Conservation (phyloP, 257 asterid genomes). For the Nicotiana knightiana region DNA sequence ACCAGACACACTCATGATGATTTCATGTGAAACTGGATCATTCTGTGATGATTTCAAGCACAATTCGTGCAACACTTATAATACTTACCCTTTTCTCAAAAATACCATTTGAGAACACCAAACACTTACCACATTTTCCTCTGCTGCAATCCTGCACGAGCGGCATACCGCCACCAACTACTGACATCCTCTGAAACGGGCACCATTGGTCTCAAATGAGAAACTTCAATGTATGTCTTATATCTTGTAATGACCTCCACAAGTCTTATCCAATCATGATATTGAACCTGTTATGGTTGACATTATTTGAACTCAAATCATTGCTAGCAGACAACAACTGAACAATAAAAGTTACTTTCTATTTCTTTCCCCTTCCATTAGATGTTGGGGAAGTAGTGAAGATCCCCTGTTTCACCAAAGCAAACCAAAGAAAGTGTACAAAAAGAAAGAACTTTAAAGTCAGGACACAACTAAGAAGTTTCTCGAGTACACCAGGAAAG, state of each 20-base stretch:
- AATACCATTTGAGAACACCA: not conserved
- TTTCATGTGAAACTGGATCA: not conserved
- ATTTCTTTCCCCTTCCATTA: not conserved
- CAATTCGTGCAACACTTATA: not conserved
- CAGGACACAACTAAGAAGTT: not conserved
- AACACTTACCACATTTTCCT: slow-evolving; percentile 71
- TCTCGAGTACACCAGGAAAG: not conserved
- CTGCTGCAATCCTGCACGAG: slow-evolving; percentile 86
- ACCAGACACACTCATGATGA: not conserved
- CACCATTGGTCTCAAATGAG: slow-evolving; percentile 83
- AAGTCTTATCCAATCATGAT: slow-evolving; percentile 98
- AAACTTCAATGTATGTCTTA: slow-evolving; percentile 65
- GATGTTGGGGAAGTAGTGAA: not conserved
- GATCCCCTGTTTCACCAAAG: not conserved
- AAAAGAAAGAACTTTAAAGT: slow-evolving; percentile 8
- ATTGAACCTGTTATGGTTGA: slow-evolving; percentile 64
- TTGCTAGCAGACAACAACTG: not conserved
- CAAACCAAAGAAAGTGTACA: slow-evolving; percentile 10
- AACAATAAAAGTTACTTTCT: not conserved
- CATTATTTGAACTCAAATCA: not conserved
- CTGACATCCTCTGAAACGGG: slow-evolving; percentile 55
- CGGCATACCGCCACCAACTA: slow-evolving; percentile 97
- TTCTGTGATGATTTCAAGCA: slow-evolving; percentile 2
- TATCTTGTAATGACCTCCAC: slow-evolving; percentile 89
- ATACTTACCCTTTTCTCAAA: not conserved